Evolutionary conservation across 1,284 basidiomycete species (phyloP), one percentile per base, ranked within the genome.

Genomic region (Clitocybe nebularis): DNA sequence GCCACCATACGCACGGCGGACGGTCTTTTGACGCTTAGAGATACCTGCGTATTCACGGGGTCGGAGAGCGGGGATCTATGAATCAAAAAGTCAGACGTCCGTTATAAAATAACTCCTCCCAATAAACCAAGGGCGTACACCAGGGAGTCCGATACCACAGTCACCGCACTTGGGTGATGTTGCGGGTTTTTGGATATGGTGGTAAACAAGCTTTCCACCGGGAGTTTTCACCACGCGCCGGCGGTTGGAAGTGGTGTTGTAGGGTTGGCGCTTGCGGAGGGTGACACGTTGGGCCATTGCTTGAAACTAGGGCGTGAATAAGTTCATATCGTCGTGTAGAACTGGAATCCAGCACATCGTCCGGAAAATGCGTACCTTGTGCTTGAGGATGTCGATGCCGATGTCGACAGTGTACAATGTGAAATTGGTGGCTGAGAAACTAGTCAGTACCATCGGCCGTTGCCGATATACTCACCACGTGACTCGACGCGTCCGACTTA

Each of bases 271-370:
- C 75, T 95, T 99, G 76, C 96, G 91, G 75, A 99, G 90, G 59
- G 94, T 97, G 62, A 99, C 94, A 67, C 95, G 93, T 84, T 97
- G 92, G 73, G 92, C 93, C 94, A 98, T 96, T 77, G 66, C 46
- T 63, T 50, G 49, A 55, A 22, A 45, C 56, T 56, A 45, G 34
- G 49, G 14, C 14, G 43, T 19, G 21, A 24, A 9, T 21, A 44
- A 30, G 14, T 32, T 32, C 36, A 16, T 20, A 17, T 28, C 14
- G 33, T 30, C 20, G 35, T 32, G 26, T n/a, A n/a, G n/a, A n/a
- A n/a, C n/a, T n/a, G n/a, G n/a, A 23, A 20, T 30, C 21, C n/a
- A 8, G 7, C 11, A 36, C 4, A 32, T 32, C 16, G 11, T 21
- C 2, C 28, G 26, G 42, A 19, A 39, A 37, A 39, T 33, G 36